Evolutionary conservation across 257 asterid species (phyloP).

Genomic region (Nicotiana paniculata): DNA sequence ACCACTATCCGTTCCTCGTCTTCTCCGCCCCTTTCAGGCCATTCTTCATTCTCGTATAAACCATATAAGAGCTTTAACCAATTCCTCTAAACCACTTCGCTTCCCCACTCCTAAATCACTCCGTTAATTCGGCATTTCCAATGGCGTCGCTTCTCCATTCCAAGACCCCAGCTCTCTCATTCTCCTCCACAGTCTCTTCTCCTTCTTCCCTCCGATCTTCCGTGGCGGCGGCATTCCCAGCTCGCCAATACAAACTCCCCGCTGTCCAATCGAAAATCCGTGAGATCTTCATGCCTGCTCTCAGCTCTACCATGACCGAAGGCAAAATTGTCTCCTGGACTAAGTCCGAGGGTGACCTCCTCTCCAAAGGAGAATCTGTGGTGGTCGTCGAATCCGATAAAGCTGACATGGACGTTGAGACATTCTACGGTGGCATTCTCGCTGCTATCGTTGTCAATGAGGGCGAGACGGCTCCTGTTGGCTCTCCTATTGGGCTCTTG

Average conservation of each 20-base stretch:
- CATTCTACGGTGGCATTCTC: conserved; percentile 61
- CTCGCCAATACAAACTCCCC: conserved; percentile 20
- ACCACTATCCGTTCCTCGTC: conserved; percentile 10
- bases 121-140: neutral
- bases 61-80: no score
- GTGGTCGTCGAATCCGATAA: conserved; percentile 86
- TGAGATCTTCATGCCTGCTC: conserved; percentile 92
- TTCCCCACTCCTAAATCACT: no score
- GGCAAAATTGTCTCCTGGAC: conserved; percentile 83
- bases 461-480: conserved; percentile 77
- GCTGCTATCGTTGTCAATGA: conserved; percentile 73
- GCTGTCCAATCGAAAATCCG: conserved; percentile 65
- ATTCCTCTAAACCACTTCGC: no score
- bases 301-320: conserved; percentile 92
- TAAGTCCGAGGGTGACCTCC: conserved; percentile 70
- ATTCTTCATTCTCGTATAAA: neutral
- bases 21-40: neutral
- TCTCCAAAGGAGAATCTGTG: conserved; percentile 79
- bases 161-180: conserved; percentile 19
- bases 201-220: conserved; percentile 22
- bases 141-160: conserved; percentile 21
- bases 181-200: conserved; percentile 55
- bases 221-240: conserved; percentile 9
- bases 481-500: conserved; percentile 54
- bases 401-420: conserved; percentile 82